Evolutionary conservation across 306 rosid genomes (phyloP).

Genomic region (Dryas drummondii): DNA sequence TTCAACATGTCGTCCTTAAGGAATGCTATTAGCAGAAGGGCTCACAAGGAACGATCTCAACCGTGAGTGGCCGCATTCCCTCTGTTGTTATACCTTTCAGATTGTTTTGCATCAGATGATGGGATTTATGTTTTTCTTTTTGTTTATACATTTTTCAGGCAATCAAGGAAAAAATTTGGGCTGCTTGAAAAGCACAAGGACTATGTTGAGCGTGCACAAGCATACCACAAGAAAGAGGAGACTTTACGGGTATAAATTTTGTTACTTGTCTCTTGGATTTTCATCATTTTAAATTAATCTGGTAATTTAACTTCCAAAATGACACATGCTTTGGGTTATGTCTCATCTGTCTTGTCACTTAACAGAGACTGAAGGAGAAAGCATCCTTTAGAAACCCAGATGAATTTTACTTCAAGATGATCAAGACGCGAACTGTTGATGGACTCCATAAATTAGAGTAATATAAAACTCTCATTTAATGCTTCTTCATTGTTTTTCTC

Average conservation of each 20-base stretch:
- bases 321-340: not conserved
- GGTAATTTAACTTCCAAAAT: not conserved
- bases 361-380: constrained; percentile 73
- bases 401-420: constrained; percentile 85
- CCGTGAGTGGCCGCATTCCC: constrained; percentile 47
- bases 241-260: constrained; percentile 47
- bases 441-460: constrained; percentile 75
- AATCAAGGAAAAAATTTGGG: constrained; percentile 67
- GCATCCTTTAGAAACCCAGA: constrained; percentile 69
- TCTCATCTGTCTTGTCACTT: constrained; percentile 15
- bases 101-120: not conserved
- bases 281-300: not conserved
- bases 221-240: constrained; percentile 66
- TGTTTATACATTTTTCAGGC: constrained; percentile 30
- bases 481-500: not conserved
- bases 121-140: not conserved
- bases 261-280: not conserved
- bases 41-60: constrained; percentile 83
- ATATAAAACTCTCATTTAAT: not conserved
- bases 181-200: constrained; percentile 87
- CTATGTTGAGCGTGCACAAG: constrained; percentile 74
- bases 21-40: constrained; percentile 65
- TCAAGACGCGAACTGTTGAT: constrained; percentile 47
- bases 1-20: constrained; percentile 66
- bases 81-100: not conserved